phyloP scores from a whole-genome alignment of 1,284 basidiomycete species.

The Moesziomyces sp. region DNA sequence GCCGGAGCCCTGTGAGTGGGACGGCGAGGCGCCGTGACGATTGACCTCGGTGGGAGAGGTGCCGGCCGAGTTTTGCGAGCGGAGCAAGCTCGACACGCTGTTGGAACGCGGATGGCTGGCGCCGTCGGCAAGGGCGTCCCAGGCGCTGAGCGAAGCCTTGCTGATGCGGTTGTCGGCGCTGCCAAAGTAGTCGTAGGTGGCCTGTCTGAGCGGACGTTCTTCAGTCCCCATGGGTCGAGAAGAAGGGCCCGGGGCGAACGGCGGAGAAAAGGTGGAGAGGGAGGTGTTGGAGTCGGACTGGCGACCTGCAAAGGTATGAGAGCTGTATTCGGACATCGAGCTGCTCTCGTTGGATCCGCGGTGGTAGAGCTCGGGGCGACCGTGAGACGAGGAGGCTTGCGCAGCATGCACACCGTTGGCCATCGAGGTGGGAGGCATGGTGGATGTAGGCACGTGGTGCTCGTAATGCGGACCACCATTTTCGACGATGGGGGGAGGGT shows the following conservation, averaged over 20 bases:
- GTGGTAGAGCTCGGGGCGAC: conserved; percentile 26
- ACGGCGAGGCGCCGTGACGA: conserved; percentile 31
- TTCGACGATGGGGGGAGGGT: not conserved
- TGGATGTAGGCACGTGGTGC: conserved; percentile 10
- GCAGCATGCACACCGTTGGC: conserved; percentile 5
- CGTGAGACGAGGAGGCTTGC: conserved; percentile 1
- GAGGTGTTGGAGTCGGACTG: conserved; percentile 25
- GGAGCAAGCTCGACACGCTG: conserved; percentile 34
- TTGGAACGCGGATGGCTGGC: conserved; percentile 36
- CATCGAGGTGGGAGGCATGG: not conserved
- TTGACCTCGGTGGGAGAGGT: conserved; percentile 41
- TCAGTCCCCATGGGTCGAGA: conserved; percentile 30
- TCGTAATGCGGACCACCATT: conserved; percentile 20
- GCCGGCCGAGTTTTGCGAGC: conserved; percentile 37
- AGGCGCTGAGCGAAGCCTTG: conserved; percentile 35
- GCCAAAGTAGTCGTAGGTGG: conserved; percentile 15
- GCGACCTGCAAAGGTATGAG: conserved; percentile 13
- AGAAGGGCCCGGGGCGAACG: conserved; percentile 15
- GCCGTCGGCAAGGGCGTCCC: conserved; percentile 43
- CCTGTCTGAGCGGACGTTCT: conserved; percentile 25
- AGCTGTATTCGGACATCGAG: conserved; percentile 28
- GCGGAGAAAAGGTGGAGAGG: conserved; percentile 26
- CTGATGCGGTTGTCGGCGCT: conserved; percentile 19
- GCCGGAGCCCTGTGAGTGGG: conserved; percentile 43
- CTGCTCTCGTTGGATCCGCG: conserved; percentile 34